Conservation (phyloP, 371 early-diverging fungal species). For the Lichtheimia ornata region DNA sequence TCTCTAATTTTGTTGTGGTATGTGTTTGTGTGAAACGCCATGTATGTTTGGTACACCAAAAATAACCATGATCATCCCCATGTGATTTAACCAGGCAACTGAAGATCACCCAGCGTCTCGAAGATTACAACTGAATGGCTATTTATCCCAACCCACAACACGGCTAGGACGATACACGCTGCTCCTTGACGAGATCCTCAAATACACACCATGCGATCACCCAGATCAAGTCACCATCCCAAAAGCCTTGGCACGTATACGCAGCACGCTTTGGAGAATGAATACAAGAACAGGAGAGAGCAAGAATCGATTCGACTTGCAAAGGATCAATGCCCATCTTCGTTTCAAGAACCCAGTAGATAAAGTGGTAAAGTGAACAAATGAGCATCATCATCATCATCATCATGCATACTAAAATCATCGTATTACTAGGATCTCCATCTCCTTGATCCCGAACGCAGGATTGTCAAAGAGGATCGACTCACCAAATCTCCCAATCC, state of each 20-base stretch:
- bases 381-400: conserved; percentile 34
- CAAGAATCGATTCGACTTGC: conserved; percentile 76
- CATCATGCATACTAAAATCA: not conserved
- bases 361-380: conserved; percentile 67
- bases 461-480: conserved; percentile 79
- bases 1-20: conserved; percentile 76
- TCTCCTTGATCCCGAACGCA: conserved; percentile 68
- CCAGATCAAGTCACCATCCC: conserved; percentile 69
- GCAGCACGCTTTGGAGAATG: conserved; percentile 69
- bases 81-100: conserved; percentile 1
- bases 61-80: not conserved
- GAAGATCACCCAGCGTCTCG: conserved; percentile 79
- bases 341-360: conserved; percentile 31
- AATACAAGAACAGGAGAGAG: conserved; percentile 84
- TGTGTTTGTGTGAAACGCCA: not conserved
- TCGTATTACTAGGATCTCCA: conserved; percentile 61
- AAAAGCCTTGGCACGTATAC: conserved; percentile 65
- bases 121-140: conserved; percentile 75
- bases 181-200: conserved; percentile 77
- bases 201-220: conserved; percentile 75
- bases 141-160: conserved; percentile 81
- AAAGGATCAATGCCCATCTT: conserved; percentile 28
- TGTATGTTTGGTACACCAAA: not conserved
- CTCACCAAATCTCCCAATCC: conserved; percentile 61
- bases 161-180: conserved; percentile 88